These are phyloP conservation scores for Oenanthe sinensis DNA, from an alignment of 129 eudicot species.

Conservation along the genomic window DNA sequence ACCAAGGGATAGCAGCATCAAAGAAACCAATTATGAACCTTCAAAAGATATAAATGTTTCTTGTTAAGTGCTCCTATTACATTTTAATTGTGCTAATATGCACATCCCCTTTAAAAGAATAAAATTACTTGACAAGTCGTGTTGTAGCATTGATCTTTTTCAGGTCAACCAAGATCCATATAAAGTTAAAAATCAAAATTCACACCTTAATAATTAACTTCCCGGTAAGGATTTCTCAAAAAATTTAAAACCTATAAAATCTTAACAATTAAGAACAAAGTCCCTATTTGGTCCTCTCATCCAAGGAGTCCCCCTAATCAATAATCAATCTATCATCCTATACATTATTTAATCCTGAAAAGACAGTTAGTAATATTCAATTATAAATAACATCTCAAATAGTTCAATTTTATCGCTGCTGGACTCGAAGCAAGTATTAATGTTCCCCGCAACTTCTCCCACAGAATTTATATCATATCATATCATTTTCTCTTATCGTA, in stretches of 20 bases:
- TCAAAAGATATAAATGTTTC: constrained; percentile 14
- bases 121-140: too few species aligned
- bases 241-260: too few species aligned
- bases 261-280: neutral
- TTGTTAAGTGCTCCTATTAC: too few species aligned
- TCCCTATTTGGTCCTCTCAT: neutral
- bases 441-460: neutral
- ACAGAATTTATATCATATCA: neutral
- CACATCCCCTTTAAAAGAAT: too few species aligned
- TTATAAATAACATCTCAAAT: neutral
- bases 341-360: neutral
- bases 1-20: constrained; percentile 81
- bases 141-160: too few species aligned
- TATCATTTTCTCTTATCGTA: neutral
- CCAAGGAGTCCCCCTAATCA: neutral
- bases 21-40: constrained; percentile 92
- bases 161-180: too few species aligned
- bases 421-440: too few species aligned
- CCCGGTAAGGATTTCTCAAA: too few species aligned
- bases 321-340: neutral
- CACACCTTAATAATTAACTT: too few species aligned
- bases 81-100: too few species aligned
- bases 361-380: neutral
- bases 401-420: neutral
- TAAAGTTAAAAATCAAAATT: too few species aligned